phyloP scores from a whole-genome alignment of 192 early-diverging fungal genomes.

The Coemansia sp. region DNA sequence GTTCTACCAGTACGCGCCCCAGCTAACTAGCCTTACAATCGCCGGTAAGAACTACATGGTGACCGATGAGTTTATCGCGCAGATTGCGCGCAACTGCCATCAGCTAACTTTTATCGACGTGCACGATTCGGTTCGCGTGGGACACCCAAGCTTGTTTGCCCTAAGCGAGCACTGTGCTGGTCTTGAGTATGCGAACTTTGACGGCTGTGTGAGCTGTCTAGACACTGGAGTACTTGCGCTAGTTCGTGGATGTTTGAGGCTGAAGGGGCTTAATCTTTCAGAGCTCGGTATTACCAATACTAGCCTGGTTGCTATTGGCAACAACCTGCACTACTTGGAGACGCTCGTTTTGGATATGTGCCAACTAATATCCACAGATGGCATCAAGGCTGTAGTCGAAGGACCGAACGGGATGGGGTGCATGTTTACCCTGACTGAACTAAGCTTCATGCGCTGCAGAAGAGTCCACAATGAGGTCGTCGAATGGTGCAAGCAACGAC shows the following conservation, averaged over 20 bases:
- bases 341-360: constrained; percentile 33
- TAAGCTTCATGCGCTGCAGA: constrained; percentile 27
- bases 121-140: constrained; percentile 23
- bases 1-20: constrained; percentile 15
- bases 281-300: constrained; percentile 25
- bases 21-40: constrained; percentile 24
- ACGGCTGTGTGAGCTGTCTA: constrained; percentile 25
- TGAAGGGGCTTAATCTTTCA: constrained; percentile 27
- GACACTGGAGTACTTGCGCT: constrained; percentile 30
- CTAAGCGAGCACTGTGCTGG: constrained; percentile 25
- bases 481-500: constrained; percentile 41
- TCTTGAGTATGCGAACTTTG: constrained; percentile 24
- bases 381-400: constrained; percentile 26
- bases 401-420: constrained; percentile 34
- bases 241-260: constrained; percentile 12
- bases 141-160: constrained; percentile 15
- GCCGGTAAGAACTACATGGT: constrained; percentile 31
- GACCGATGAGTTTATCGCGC: constrained; percentile 25
- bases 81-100: constrained; percentile 14
- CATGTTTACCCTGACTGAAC: constrained; percentile 23
- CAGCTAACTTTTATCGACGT: constrained; percentile 24
- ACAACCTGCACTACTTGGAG: constrained; percentile 23
- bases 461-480: background rate
- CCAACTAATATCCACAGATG: constrained; percentile 21
- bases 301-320: constrained; percentile 24